Base-by-base conservation (phyloP, 352 stramenopile genomes). In the Pythium vanterpoolii region DNA sequence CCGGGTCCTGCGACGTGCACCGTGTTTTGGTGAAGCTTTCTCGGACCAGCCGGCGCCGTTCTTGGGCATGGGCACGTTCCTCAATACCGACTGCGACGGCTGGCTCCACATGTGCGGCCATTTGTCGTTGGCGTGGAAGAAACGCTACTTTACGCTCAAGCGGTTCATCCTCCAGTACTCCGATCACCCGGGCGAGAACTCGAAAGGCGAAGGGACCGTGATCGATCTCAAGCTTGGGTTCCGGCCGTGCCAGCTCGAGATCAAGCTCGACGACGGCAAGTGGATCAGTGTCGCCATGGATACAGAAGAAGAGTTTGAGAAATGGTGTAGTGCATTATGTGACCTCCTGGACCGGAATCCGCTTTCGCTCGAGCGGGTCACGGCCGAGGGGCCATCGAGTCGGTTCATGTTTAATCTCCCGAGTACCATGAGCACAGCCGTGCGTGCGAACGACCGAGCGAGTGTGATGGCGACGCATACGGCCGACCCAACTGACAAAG, bases 141-240 rank as follows among this genome's bases (percentile, higher is more conserved):
- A 81, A 28, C 73, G 79, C 3, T 94, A 84, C 64, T 94, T 94
- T 60, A 89, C 73, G 43, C 63, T 94, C n/a, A 79, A 75, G 5
- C 68, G 68, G 3, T 77, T 73, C 10, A 69, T 77, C 24, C 56
- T 94, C n/a, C 64, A 78, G 58, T 94, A 90, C 47, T 62, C 74
- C 5, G 79, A 92, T 21, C 73, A 72, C 31, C 80, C 82, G 33
- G 75, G 76, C 3, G 80, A 88, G n/a, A 71, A 77, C 9, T 63
- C 76, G 0, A 88, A 81, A 33, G 83, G 79, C 10, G 72, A 74
- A 56, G 85, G 81, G 16, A 77, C 72, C 4, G 74, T 92, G 5
- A 66, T 88, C 19, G 78, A 84, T 6, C 53, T 94, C 10, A 76
- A 76, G 34, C 62, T 92, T 4, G 77, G 79, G 5, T 67, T 79